Conservation (phyloP, 805 yeast genomes). For the Metschnikowia bowlesiae region DNA sequence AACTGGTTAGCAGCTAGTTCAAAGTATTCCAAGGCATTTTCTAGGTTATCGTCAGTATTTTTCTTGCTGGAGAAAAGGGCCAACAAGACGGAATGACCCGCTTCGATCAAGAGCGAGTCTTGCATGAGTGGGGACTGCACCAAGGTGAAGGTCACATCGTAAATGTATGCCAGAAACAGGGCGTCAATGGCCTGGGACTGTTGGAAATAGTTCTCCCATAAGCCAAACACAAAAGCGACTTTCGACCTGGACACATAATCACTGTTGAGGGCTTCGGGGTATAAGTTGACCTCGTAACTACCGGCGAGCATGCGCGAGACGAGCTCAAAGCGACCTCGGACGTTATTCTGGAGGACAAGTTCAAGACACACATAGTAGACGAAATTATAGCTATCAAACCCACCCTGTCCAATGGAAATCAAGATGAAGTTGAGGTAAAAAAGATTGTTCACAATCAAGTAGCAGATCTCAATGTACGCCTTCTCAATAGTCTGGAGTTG, state of each 20-base stretch:
- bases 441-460: constrained; percentile 35
- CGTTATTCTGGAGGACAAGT: constrained; percentile 23
- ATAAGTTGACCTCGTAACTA: constrained; percentile 30
- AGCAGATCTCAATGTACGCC: constrained; percentile 26
- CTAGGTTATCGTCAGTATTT: constrained; percentile 14
- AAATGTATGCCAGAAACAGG: constrained; percentile 22
- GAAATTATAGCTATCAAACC: constrained; percentile 60
- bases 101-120: constrained; percentile 44
- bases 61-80: constrained; percentile 30
- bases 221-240: constrained; percentile 42
- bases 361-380: constrained; percentile 50
- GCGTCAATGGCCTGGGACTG: constrained; percentile 14
- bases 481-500: constrained; percentile 16
- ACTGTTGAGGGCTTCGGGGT: constrained; percentile 23
- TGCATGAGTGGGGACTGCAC: constrained; percentile 20
- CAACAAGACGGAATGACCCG: constrained; percentile 56
- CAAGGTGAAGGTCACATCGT: constrained; percentile 30
- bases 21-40: constrained; percentile 36
- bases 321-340: constrained; percentile 13
- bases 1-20: constrained; percentile 49
- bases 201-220: constrained; percentile 44
- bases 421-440: constrained; percentile 46
- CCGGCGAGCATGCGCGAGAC: constrained; percentile 29
- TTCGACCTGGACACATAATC: constrained; percentile 33
- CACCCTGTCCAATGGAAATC: constrained; percentile 56